Conservation (phyloP, 345 rosid species). For the Sisymbrium irio region DNA sequence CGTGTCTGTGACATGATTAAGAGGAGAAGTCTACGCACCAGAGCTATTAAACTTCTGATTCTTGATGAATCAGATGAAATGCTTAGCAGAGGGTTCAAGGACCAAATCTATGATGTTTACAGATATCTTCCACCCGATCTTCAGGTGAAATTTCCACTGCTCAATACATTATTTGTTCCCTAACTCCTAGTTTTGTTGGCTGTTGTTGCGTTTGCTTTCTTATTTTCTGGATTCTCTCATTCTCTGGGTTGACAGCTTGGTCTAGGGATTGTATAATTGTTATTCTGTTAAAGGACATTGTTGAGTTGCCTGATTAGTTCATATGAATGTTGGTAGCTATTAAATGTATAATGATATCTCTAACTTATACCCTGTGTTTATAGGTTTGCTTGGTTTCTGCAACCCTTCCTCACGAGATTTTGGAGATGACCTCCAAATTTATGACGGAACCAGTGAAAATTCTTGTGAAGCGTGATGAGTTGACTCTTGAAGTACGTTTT, state of each 20-base stretch:
- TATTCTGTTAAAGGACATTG: background rate
- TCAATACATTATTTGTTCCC: background rate
- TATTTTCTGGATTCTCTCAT: too few relatives aligned
- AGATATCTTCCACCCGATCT: slow-evolving; percentile 97
- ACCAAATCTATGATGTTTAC: slow-evolving; percentile 94
- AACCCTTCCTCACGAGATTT: slow-evolving; percentile 91
- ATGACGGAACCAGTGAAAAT: slow-evolving; percentile 98
- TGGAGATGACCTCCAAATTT: slow-evolving; percentile 91
- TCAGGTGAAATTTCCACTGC: slow-evolving; percentile 54
- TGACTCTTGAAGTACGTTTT: slow-evolving; percentile 79
- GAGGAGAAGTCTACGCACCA: slow-evolving; percentile 90
- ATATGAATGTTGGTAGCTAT: background rate
- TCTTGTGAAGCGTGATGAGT: slow-evolving; percentile 96
- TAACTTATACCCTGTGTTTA: background rate
- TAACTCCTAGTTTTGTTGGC: background rate
- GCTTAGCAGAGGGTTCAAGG: slow-evolving; percentile 99
- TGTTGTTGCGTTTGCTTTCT: background rate
- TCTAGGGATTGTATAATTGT: background rate
- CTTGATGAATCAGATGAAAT: slow-evolving; percentile 97
- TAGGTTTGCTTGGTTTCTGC: slow-evolving; percentile 95
- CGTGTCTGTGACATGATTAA: slow-evolving; percentile 98
- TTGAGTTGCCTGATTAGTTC: background rate
- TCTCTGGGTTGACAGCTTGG: background rate
- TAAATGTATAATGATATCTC: background rate
- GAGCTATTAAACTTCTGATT: slow-evolving; percentile 55